Evolutionary conservation across 495 filamentous ascomycete genomes (phyloP).

Genomic region (Poronia punctata): DNA sequence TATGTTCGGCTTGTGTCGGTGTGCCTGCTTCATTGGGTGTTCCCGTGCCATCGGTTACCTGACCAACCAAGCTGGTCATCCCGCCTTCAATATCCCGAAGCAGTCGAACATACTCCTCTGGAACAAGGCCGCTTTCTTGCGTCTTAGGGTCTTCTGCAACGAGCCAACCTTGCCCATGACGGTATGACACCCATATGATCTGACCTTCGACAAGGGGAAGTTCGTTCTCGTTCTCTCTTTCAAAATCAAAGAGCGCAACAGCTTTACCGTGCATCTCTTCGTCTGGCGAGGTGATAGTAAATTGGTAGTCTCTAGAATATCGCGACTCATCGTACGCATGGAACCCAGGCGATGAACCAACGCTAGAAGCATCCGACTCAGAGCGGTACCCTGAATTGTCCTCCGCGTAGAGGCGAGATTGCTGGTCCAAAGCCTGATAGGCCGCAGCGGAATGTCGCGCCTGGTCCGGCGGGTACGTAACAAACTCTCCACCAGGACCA

Average conservation of each 20-base stretch:
- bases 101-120: slow-evolving; percentile 92
- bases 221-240: slow-evolving; percentile 93
- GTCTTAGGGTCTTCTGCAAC: slow-evolving; percentile 96
- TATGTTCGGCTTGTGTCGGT: slow-evolving; percentile 49
- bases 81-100: slow-evolving; percentile 81
- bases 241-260: slow-evolving; percentile 91
- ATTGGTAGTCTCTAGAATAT: slow-evolving; percentile 85
- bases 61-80: slow-evolving; percentile 45
- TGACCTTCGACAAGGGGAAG: slow-evolving; percentile 89
- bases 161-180: slow-evolving; percentile 94
- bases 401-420: slow-evolving; percentile 52
- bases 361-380: slow-evolving; percentile 54
- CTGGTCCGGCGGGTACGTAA: slow-evolving; percentile 67
- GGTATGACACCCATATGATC: slow-evolving; percentile 91
- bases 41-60: slow-evolving; percentile 32
- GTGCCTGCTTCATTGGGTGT: slow-evolving; percentile 46
- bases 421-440: slow-evolving; percentile 36
- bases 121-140: slow-evolving; percentile 75
- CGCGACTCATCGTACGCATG: slow-evolving; percentile 53
- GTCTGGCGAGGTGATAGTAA: slow-evolving; percentile 89
- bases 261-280: slow-evolving; percentile 98
- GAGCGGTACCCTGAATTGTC: slow-evolving; percentile 44
- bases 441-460: slow-evolving; percentile 45
- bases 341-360: slow-evolving; percentile 44
- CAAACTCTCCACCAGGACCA: slow-evolving; percentile 71